Evolutionary conservation across 164 flowering plant genomes (phyloP).

Genomic region (Euptelea pleiosperma): DNA sequence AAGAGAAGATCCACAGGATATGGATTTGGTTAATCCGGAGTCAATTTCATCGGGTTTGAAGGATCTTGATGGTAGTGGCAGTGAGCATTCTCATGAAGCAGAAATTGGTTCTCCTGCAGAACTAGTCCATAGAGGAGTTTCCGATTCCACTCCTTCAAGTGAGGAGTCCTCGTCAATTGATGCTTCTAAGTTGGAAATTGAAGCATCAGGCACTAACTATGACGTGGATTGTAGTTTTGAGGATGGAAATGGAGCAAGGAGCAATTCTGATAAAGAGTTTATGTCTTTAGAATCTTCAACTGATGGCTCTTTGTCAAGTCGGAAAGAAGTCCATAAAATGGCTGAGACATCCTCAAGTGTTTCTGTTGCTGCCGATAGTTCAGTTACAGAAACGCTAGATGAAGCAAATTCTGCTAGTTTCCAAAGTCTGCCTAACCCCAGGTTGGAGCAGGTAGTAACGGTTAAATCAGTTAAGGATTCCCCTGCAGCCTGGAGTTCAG

Average conservation of each 20-base stretch:
- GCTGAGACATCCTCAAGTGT: conserved; percentile 4
- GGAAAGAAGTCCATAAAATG: conserved; percentile 7
- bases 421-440: not conserved
- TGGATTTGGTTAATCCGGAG: conserved; percentile 12
- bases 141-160: conserved; percentile 4
- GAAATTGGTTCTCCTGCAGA: conserved; percentile 17
- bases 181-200: conserved; percentile 7
- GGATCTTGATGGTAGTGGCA: conserved; percentile 12
- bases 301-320: conserved; percentile 6
- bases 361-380: conserved; percentile 3
- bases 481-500: not conserved
- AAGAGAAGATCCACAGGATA: conserved; percentile 5
- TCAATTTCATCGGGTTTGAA: conserved; percentile 1
- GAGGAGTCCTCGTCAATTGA: conserved; percentile 3
- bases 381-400: not conserved
- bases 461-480: not conserved
- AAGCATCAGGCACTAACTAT: conserved; percentile 1
- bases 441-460: conserved; percentile 3
- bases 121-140: not conserved
- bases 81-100: conserved; percentile 9
- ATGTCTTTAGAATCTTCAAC: conserved; percentile 1
- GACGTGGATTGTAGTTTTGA: not conserved
- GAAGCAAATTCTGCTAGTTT: conserved; percentile 9
- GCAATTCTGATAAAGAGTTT: not conserved
- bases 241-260: conserved; percentile 10